phyloP scores from a whole-genome alignment of 169 alveolate genomes.

The Miamiensis avidus region DNA sequence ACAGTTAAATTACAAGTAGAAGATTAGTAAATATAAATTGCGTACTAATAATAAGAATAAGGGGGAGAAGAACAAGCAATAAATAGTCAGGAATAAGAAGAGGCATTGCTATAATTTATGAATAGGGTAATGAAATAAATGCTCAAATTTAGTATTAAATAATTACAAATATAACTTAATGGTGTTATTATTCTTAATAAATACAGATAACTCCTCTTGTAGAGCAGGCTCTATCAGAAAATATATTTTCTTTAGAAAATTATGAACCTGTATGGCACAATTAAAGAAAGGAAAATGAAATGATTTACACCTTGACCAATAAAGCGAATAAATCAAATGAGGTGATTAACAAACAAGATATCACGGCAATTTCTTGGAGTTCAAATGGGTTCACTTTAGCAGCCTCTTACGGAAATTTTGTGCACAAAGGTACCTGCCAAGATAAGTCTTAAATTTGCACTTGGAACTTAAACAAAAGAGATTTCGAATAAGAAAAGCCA shows the following conservation, averaged over 20 bases:
- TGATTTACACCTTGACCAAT: constrained; percentile 25
- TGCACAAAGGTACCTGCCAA: constrained; percentile 54
- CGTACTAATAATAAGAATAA: too few relatives aligned
- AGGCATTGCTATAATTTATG: neutral
- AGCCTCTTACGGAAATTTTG: constrained; percentile 66
- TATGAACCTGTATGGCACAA: constrained; percentile 33
- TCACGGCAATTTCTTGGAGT: constrained; percentile 61
- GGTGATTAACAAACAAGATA: constrained; percentile 37
- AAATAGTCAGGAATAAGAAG: neutral
- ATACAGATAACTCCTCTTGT: neutral
- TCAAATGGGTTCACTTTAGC: constrained; percentile 69
- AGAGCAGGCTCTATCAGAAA: neutral
- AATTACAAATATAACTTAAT: constrained; percentile 2
- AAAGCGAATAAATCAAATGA: constrained; percentile 14
- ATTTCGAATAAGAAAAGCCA: constrained; percentile 55
- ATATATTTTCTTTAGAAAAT: constrained; percentile 20
- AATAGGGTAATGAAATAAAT: constrained; percentile 1
- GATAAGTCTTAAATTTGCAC: constrained; percentile 48
- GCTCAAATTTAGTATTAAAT: neutral
- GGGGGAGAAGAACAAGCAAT: neutral
- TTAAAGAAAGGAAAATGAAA: constrained; percentile 22
- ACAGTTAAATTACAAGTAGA: constrained; percentile 19
- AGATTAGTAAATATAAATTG: neutral
- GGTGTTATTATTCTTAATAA: too few relatives aligned
- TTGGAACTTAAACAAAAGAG: constrained; percentile 69